Evolutionary conservation across 2,329 filamentous ascomycete species (phyloP).

Genomic region (Arthroderma sp.): DNA sequence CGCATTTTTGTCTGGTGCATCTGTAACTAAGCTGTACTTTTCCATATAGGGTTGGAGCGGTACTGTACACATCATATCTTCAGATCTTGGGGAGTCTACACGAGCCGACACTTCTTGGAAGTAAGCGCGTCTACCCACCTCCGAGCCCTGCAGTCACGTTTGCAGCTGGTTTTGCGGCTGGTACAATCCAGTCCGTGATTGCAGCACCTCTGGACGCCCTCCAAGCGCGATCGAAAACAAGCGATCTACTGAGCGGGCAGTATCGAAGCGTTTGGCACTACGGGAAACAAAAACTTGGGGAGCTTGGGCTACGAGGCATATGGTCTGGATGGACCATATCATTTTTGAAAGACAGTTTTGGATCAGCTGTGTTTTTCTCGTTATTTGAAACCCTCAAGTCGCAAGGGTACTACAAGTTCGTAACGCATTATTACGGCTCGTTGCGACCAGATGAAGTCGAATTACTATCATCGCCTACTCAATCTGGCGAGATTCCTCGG

Average conservation of each 20-base stretch:
- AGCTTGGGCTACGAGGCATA: conserved; percentile 48
- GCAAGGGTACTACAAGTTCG: conserved; percentile 48
- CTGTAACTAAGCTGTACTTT: conserved; percentile 2
- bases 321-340: conserved; percentile 51
- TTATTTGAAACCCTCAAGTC: conserved; percentile 52
- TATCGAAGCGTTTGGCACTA: conserved; percentile 54
- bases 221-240: conserved; percentile 47
- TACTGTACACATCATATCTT: conserved; percentile 52
- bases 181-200: conserved; percentile 46
- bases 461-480: conserved; percentile 16
- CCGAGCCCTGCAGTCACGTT: conserved; percentile 42
- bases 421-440: conserved; percentile 45
- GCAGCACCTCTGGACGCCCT: conserved; percentile 52
- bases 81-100: conserved; percentile 46
- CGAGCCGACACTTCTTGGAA: conserved; percentile 42
- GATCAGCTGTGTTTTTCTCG: conserved; percentile 49
- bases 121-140: conserved; percentile 48
- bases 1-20: neutral
- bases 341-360: conserved; percentile 47
- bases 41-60: conserved; percentile 40
- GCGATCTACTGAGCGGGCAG: conserved; percentile 45
- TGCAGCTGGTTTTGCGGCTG: conserved; percentile 46
- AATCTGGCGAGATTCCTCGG: conserved; percentile 25
- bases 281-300: conserved; percentile 41
- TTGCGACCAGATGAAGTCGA: conserved; percentile 19